These are phyloP conservation scores for Fusarium verrucosum DNA, from an alignment of 2,329 filamentous ascomycete species.

Conservation along the genomic window DNA sequence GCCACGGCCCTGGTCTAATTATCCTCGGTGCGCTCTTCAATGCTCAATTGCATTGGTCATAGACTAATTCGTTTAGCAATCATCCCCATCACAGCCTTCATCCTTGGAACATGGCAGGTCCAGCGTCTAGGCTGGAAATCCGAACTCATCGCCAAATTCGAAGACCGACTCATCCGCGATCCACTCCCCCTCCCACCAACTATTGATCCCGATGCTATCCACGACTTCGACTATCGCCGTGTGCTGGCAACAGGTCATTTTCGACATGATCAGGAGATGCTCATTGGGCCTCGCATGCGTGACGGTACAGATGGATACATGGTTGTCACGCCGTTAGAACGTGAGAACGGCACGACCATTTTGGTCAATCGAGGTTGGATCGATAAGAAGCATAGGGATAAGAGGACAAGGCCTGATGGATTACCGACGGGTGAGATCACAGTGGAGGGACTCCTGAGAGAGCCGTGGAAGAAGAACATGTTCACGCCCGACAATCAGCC, in stretches of 20 bases:
- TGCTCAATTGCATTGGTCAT: not conserved
- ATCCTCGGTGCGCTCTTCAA: constrained; percentile 67
- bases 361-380: constrained; percentile 95
- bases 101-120: constrained; percentile 94
- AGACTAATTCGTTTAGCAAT: constrained; percentile 60
- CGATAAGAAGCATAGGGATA: constrained; percentile 73
- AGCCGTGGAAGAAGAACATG: constrained; percentile 97
- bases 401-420: constrained; percentile 70
- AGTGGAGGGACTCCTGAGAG: constrained; percentile 83
- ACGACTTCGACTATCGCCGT: constrained; percentile 91
- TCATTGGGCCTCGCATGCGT: constrained; percentile 87
- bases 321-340: constrained; percentile 89
- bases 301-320: constrained; percentile 92
- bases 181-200: constrained; percentile 86
- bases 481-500: constrained; percentile 94
- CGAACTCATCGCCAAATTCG: constrained; percentile 87
- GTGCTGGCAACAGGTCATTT: constrained; percentile 79
- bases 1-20: constrained; percentile 82
- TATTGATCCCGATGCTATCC: constrained; percentile 81
- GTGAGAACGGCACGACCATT: constrained; percentile 74
- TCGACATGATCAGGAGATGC: constrained; percentile 93
- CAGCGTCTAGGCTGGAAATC: constrained; percentile 94
- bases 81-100: constrained; percentile 91
- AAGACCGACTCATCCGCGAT: constrained; percentile 86
- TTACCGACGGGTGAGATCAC: constrained; percentile 76